These are phyloP conservation scores for Xerocomus alliaceus DNA, from an alignment of 1,284 basidiomycete genomes.

Conservation along the genomic window DNA sequence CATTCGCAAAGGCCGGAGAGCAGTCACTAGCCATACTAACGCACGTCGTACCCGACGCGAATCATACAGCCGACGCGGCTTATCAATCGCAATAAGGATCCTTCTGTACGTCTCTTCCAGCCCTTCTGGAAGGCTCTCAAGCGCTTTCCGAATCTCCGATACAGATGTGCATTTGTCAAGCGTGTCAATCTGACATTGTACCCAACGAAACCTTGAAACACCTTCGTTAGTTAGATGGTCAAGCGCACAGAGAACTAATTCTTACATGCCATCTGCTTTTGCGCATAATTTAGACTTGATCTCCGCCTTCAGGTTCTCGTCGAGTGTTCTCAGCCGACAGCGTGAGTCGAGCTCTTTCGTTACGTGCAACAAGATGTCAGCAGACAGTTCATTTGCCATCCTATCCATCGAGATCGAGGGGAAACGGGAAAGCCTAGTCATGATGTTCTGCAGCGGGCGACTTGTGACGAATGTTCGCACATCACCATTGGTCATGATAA, in stretches of 20 bases:
- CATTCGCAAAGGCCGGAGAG: not conserved
- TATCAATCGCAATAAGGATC: constrained; percentile 9
- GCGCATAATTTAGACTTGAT: constrained; percentile 8
- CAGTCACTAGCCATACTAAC: constrained; percentile 8
- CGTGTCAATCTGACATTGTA: constrained; percentile 14
- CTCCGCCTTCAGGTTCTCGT: not conserved
- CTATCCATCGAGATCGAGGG: constrained; percentile 8
- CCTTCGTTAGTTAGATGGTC: not conserved
- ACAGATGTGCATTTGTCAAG: not conserved
- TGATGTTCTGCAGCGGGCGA: constrained; percentile 7
- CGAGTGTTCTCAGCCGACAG: not conserved
- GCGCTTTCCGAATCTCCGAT: constrained; percentile 1
- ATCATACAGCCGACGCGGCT: not conserved
- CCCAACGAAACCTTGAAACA: constrained; percentile 17
- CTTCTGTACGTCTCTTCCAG: not conserved
- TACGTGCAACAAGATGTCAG: constrained; percentile 9
- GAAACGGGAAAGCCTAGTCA: not conserved
- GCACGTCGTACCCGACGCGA: not conserved
- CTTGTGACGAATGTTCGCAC: constrained; percentile 5
- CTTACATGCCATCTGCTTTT: constrained; percentile 4
- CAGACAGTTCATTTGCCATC: not conserved
- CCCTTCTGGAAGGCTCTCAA: not conserved
- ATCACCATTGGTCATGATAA: not conserved
- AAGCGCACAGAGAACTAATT: not conserved
- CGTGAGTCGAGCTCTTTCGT: constrained; percentile 9